Conservation (phyloP, 129 eudicot genomes). For the Flaveria trinervia region DNA sequence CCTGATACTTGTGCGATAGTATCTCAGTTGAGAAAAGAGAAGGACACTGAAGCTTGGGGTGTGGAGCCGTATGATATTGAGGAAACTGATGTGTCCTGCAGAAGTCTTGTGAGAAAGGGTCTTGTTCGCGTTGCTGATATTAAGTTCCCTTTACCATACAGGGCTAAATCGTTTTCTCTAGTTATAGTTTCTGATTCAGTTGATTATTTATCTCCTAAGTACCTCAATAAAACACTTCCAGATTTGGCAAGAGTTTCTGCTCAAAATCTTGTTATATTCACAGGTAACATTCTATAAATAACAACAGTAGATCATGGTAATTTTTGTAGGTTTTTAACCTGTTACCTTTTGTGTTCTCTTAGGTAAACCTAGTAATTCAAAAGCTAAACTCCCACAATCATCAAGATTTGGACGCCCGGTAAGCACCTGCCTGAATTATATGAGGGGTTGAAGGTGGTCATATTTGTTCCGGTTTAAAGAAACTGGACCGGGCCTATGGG, state of each 20-base stretch:
- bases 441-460: conserved; percentile 3
- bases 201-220: conserved; percentile 77
- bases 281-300: conserved; percentile 48
- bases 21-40: conserved; percentile 58
- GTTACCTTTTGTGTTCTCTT: conserved; percentile 11
- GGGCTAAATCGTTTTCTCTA: conserved; percentile 66
- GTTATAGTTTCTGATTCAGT: conserved; percentile 75
- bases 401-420: conserved; percentile 83
- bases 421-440: conserved; percentile 24
- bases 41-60: conserved; percentile 81
- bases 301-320: background rate
- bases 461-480: background rate
- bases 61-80: conserved; percentile 81
- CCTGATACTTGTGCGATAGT: conserved; percentile 81
- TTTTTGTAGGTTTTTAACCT: background rate
- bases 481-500: background rate
- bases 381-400: conserved; percentile 60
- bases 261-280: conserved; percentile 72
- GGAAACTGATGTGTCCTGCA: conserved; percentile 62
- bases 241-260: conserved; percentile 74
- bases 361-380: conserved; percentile 66
- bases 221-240: conserved; percentile 77
- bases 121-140: conserved; percentile 80
- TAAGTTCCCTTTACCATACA: conserved; percentile 73
- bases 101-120: conserved; percentile 69